These are phyloP conservation scores for Phaeolepiota aurea DNA, from an alignment of 768 basidiomycete genomes.

Conservation along the genomic window DNA sequence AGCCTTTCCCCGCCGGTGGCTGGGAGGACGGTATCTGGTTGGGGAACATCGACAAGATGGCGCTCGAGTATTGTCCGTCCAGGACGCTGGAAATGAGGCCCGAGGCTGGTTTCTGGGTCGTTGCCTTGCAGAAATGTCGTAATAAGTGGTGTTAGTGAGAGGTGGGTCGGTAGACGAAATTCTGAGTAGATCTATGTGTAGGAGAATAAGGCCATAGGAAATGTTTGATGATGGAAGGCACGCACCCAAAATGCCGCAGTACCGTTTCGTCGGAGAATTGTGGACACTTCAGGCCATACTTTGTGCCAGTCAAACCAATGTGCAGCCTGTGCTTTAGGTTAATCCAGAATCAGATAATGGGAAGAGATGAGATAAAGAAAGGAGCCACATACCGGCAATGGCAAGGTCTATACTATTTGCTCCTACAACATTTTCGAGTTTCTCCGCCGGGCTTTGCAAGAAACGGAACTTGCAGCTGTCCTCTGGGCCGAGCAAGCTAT, in stretches of 20 bases:
- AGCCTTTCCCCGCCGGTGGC: constrained; percentile 23
- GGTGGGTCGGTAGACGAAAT: constrained; percentile 56
- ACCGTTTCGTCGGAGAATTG: constrained; percentile 53
- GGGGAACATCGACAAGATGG: constrained; percentile 63
- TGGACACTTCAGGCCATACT: constrained; percentile 60
- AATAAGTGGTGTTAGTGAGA: constrained; percentile 49
- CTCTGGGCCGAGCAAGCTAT: constrained; percentile 2
- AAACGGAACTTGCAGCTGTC: constrained; percentile 15
- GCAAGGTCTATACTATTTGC: constrained; percentile 57
- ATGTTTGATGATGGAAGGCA: constrained; percentile 1
- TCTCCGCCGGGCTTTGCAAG: constrained; percentile 40
- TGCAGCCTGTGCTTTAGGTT: constrained; percentile 54
- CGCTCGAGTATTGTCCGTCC: constrained; percentile 69
- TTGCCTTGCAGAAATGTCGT: constrained; percentile 54
- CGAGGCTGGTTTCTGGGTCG: constrained; percentile 45
- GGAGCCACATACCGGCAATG: constrained; percentile 58
- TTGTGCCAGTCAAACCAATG: constrained; percentile 78
- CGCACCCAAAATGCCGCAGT: constrained; percentile 70
- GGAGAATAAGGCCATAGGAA: background rate
- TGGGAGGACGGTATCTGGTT: constrained; percentile 26
- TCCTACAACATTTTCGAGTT: constrained; percentile 35
- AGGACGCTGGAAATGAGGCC: constrained; percentile 74
- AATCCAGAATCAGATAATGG: too few relatives aligned
- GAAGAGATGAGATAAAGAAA: too few relatives aligned
- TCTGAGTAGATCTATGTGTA: constrained; percentile 52